Evolutionary conservation across 495 filamentous ascomycete genomes (phyloP), one percentile per base, ranked within the genome.

Genomic region (Astrothelium subdiscretum): DNA sequence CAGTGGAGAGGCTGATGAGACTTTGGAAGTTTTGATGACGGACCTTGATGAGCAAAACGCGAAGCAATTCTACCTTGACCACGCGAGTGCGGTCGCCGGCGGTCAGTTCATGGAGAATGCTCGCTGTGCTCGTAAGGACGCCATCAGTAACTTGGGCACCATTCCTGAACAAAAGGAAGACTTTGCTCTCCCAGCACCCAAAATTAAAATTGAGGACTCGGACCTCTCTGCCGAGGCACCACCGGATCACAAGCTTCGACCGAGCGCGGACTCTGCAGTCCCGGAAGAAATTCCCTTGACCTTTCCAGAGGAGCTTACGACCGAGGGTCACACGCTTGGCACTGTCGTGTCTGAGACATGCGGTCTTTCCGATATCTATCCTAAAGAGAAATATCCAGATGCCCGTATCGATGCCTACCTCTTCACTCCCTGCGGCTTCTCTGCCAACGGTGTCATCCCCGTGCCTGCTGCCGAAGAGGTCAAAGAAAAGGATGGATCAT

Each of bases 341-440:
- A 91, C 88, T 0, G 87, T 97, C 35, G 92, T 99, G 35, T 95
- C 94, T 6, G 89, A 99, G 44, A 79, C 80, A 15, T 97, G 89
- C 71, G 95, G 95, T 60, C 84, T 99, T 18, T 85, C 91, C 24
- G 88, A 89, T 48, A 86, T 97, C 31, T 99, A 99, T 67, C 87
- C 95, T 1, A 86, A 83, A 42, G 85, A 83, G 48, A 85, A 83
- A 70, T 97, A 95, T 67, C 94, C 95, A 0, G 92, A 97, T 71
- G 90, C 95, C 35, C 88, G 89, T 59, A 88, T 99, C 62, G 95
- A 99, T 66, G 89, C 95, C 15, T 99, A 97, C 72, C 81, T 97
- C 31, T 99, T 99, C 80, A 89, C 89, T 0, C 95, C 95, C 0
- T 99, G 95, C 73, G 95, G 95, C 54, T 99, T 95, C 77, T 97